Evolutionary conservation across 2,329 filamentous ascomycete species (phyloP).

Genomic region (Trichoderma arundinaceum): DNA sequence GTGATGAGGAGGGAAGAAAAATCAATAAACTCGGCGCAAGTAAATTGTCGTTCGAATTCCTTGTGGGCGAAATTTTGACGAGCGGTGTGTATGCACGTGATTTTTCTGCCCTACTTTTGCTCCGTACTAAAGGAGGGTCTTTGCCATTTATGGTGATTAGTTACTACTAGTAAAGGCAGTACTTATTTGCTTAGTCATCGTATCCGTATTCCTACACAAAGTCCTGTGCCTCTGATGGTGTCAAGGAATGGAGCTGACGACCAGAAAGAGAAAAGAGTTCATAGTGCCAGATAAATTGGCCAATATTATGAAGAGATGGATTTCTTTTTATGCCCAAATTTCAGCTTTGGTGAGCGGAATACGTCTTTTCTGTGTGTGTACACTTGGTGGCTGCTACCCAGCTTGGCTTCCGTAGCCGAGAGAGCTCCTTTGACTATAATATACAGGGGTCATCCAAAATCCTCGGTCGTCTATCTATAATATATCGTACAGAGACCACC

Average conservation of each 20-base stretch:
- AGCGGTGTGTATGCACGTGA: constrained; percentile 44
- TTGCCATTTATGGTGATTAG: too few relatives aligned
- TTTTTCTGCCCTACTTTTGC: constrained; percentile 24
- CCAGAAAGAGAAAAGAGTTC: background rate
- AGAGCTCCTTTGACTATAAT: constrained; percentile 5
- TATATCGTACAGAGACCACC: constrained; percentile 14
- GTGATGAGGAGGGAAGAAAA: constrained; percentile 36
- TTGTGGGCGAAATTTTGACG: constrained; percentile 42
- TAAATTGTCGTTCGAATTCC: constrained; percentile 31
- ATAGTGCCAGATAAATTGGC: background rate
- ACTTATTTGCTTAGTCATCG: too few relatives aligned
- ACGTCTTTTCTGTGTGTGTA: background rate
- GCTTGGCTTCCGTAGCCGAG: background rate
- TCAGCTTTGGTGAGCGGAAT: constrained; percentile 5
- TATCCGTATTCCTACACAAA: too few relatives aligned
- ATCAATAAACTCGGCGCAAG: constrained; percentile 8
- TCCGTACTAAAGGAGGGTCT: too few relatives aligned
- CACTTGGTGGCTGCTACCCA: background rate
- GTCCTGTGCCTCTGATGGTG: too few relatives aligned
- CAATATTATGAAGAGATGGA: background rate
- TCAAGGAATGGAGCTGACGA: background rate
- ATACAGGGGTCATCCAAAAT: constrained; percentile 5
- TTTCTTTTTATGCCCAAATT: background rate
- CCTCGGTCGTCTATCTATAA: constrained; percentile 4
- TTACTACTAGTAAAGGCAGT: too few relatives aligned